These are phyloP conservation scores for Emergomyces orientalis DNA, from an alignment of 2,329 filamentous ascomycete species.

Conservation along the genomic window DNA sequence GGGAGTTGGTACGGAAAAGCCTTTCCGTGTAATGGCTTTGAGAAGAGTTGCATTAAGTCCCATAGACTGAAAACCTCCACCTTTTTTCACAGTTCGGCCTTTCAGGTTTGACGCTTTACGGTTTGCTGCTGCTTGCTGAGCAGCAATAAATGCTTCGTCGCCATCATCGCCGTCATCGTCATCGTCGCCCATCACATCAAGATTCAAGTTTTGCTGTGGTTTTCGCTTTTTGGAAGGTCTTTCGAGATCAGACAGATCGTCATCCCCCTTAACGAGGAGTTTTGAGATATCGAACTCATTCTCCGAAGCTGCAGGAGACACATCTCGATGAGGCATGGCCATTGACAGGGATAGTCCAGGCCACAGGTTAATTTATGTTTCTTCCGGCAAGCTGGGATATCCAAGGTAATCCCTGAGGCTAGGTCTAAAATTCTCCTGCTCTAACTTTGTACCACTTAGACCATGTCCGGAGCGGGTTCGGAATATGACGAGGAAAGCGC, in stretches of 20 bases:
- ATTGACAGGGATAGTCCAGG: not conserved
- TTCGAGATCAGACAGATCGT: constrained; percentile 42
- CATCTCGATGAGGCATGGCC: constrained; percentile 60
- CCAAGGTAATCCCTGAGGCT: not conserved
- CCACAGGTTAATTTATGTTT: not conserved
- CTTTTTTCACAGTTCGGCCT: constrained; percentile 82
- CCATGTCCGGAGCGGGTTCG: not conserved
- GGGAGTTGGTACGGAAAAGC: constrained; percentile 89
- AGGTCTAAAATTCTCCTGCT: not conserved
- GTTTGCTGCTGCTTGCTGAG: constrained; percentile 77
- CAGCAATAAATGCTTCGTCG: constrained; percentile 85
- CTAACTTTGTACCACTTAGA: not conserved
- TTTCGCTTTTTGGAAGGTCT: constrained; percentile 25
- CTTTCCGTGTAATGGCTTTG: constrained; percentile 86
- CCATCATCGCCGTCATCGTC: constrained; percentile 45
- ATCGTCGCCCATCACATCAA: constrained; percentile 51
- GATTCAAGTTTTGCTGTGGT: constrained; percentile 24
- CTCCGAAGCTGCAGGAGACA: constrained; percentile 78
- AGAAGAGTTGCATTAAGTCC: constrained; percentile 72
- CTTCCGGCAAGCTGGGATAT: not conserved
- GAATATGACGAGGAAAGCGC: not conserved
- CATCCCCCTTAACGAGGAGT: constrained; percentile 59
- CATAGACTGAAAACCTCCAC: constrained; percentile 95
- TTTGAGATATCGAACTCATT: constrained; percentile 83
- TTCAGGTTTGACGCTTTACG: constrained; percentile 74